Base-by-base conservation (phyloP, 2,329 filamentous ascomycete genomes). In the Thielaviopsis punctulata region DNA sequence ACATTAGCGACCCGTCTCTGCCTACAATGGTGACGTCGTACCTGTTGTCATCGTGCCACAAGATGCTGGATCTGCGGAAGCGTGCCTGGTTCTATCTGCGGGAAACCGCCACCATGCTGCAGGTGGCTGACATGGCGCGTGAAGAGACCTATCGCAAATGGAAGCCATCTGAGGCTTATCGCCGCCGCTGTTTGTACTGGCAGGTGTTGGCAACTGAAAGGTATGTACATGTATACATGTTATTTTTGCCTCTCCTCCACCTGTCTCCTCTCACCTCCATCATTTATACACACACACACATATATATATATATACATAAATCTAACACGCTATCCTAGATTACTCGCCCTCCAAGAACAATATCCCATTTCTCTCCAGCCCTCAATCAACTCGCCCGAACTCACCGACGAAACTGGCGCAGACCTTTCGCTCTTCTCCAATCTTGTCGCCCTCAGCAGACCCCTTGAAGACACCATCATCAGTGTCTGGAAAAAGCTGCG, bases 61-160 rank as follows among this genome's bases (percentile, higher is more conserved):
- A 51, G 25, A 51, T 52, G 23, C 44, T 55, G 24, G 51, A 53
- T 3, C 19, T 51, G 12, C 43, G 45, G 33, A 79, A 84, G 56
- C 80, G 80, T 63, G 84, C 84, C 1, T 90, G 85, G 84, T 88
- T 80, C 61, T 79, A 86, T 62, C 69, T 90, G 9, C 79, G 84
- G 23, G 85, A 92, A 64, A 82, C 83, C 5, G 82, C 79, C 1
- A 88, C 84, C 5, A 70, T 90, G 64, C 72, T 75, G 24, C 73
- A 79, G 59, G 74, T 82, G 59, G 64, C 70, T 24, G 72, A 71
- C 51, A 75, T 82, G 75, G 70, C 74, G 60, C 77, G 77, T 62
- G 79, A 82, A 59, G 74, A 78, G 21, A 68, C 73, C 8, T 87
- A 86, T 61, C 44, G 45, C 8, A 58, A 76, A 51, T 75, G 75